These are phyloP conservation scores for Thermoascus crustaceus DNA, from an alignment of 2,329 filamentous ascomycete species.

Conservation along the genomic window DNA sequence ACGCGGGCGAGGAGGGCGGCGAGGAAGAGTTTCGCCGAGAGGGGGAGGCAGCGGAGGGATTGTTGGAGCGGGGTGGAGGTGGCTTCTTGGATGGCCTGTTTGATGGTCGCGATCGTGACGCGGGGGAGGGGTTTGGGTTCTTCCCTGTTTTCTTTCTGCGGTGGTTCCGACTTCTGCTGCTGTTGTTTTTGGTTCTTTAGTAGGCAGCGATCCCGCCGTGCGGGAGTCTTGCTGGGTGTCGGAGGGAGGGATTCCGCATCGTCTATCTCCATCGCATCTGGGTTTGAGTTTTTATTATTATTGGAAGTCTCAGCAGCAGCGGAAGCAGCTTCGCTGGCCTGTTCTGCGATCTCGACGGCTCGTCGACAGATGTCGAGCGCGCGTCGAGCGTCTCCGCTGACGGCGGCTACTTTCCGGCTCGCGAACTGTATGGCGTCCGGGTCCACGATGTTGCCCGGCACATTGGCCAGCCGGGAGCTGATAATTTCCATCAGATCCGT, in stretches of 20 bases:
- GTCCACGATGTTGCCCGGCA: slow-evolving; percentile 83
- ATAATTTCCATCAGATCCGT: slow-evolving; percentile 97
- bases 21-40: slow-evolving; percentile 77
- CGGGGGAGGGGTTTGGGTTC: slow-evolving; percentile 40
- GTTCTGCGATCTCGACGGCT: slow-evolving; percentile 89
- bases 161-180: slow-evolving; percentile 9
- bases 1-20: slow-evolving; percentile 71
- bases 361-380: slow-evolving; percentile 92
- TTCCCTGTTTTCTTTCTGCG: slow-evolving; percentile 14
- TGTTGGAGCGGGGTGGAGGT: slow-evolving; percentile 89
- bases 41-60: slow-evolving; percentile 71
- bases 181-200: slow-evolving; percentile 13
- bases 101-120: slow-evolving; percentile 89
- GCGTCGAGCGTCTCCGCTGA: slow-evolving; percentile 85
- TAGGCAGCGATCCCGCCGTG: slow-evolving; percentile 18
- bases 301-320: no score
- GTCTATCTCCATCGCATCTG: slow-evolving; percentile 15
- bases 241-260: slow-evolving; percentile 31
- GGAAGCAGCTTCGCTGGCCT: slow-evolving; percentile 49
- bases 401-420: slow-evolving; percentile 89
- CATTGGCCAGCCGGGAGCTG: slow-evolving; percentile 80
- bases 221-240: slow-evolving; percentile 37
- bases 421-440: slow-evolving; percentile 93
- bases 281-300: slow-evolving; percentile 10
- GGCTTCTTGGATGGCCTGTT: slow-evolving; percentile 88